These are phyloP conservation scores for Epichloe gansuensis DNA, from an alignment of 2,329 filamentous ascomycete species.

Conservation along the genomic window DNA sequence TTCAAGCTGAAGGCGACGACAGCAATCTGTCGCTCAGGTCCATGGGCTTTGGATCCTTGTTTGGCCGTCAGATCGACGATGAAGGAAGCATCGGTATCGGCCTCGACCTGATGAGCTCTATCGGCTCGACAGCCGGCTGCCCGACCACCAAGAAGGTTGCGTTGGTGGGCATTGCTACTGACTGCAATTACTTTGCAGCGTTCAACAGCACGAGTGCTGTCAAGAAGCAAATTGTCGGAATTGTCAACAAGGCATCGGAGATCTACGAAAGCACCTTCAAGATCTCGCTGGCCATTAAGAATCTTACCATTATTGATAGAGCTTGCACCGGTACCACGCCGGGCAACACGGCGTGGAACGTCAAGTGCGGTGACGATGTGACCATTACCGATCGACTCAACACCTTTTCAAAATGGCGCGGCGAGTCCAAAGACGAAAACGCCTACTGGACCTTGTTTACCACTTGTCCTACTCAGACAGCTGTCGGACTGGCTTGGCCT, in stretches of 20 bases:
- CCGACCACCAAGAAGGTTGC: conserved; percentile 85
- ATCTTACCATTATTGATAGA: conserved; percentile 64
- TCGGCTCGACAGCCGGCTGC: conserved; percentile 76
- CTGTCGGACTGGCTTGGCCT: conserved; percentile 87
- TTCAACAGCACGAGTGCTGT: conserved; percentile 55
- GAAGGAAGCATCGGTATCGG: conserved; percentile 53
- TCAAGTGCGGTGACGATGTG: conserved; percentile 50
- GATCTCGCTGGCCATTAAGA: conserved; percentile 81
- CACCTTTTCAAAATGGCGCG: conserved; percentile 81
- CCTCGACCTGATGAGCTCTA: conserved; percentile 64
- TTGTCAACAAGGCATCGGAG: conserved; percentile 77
- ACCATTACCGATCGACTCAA: conserved; percentile 71
- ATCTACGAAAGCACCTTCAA: conserved; percentile 90
- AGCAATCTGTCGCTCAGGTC: conserved; percentile 41
- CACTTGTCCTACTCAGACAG: conserved; percentile 67
- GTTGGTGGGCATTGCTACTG: conserved; percentile 80
- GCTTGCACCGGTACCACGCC: conserved; percentile 62
- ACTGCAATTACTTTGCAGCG: conserved; percentile 71
- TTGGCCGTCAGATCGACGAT: conserved; percentile 63
- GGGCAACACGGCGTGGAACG: conserved; percentile 69
- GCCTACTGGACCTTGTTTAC: conserved; percentile 89
- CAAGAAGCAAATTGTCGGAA: conserved; percentile 62
- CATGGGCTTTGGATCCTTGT: conserved; percentile 52
- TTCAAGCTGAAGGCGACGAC: conserved; percentile 49
- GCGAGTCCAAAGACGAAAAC: conserved; percentile 62